A percentile compares a stretch with the other conserved stretches of the same genome.
phyloP scores from a whole-genome alignment of 805 yeast genomes.

The Kuraishia hungarica region DNA sequence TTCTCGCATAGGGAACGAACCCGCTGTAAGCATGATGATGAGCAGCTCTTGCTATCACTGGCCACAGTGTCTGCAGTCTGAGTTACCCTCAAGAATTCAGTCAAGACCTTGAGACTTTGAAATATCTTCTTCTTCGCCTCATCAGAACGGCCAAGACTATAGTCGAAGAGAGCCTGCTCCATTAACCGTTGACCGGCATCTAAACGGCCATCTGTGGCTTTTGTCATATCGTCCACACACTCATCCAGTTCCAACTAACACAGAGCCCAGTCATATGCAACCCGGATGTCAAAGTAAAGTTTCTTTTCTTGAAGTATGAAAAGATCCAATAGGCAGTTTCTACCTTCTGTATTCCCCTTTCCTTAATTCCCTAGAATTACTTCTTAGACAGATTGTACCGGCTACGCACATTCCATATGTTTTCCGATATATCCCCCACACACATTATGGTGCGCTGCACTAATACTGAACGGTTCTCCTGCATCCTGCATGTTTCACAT shows the following conservation, averaged over 20 bases:
- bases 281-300: too few relatives aligned
- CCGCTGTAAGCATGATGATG: slow-evolving; percentile 1
- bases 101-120: slow-evolving; percentile 5
- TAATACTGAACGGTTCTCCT: neutral
- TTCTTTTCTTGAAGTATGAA: too few relatives aligned
- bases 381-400: too few relatives aligned
- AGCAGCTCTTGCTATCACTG: neutral
- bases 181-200: neutral
- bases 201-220: neutral
- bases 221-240: neutral
- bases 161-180: neutral
- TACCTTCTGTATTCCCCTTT: too few relatives aligned
- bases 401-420: too few relatives aligned
- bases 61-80: slow-evolving; percentile 5
- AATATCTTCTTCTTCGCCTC: slow-evolving; percentile 1
- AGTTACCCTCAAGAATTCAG: neutral
- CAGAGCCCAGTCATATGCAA: neutral
- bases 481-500: neutral
- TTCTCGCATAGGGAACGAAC: slow-evolving; percentile 5
- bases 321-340: too few relatives aligned
- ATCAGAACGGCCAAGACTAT: neutral
- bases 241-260: neutral
- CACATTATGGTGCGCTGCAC: neutral
- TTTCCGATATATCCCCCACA: neutral
- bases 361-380: too few relatives aligned